Evolutionary conservation across 306 rosid genomes (phyloP), one percentile per base, ranked within the genome.

Genomic region (Casuarina glauca): DNA sequence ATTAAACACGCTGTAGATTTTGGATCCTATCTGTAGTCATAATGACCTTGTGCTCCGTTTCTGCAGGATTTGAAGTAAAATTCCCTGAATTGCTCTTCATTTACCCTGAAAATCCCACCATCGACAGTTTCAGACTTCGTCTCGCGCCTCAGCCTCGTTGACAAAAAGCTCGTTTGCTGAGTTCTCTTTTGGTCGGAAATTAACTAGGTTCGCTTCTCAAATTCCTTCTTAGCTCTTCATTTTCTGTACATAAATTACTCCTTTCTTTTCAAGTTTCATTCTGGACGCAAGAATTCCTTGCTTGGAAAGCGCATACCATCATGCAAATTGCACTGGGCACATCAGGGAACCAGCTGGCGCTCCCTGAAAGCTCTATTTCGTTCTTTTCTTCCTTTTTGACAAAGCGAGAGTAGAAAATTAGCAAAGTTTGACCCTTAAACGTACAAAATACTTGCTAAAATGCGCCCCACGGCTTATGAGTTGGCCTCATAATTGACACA

Each of bases 261-360:
- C 64, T 58, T 58, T 58, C 36, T 19, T 20, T 57, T 20, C 38
- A 4, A 20, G 3, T 57, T 15, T 4, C 20, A 15, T 16, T 52
- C 26, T 57, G 63, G 13, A 20, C 63, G 3, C 1, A 76, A 49
- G 16, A 49, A 11, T 51, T 12, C 9, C 74, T 75, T 71, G 3
- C 4, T 71, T 75, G 55, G 61, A 81, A 64, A 49, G 52, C 57
- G 75, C 69, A 2, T 5, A 10, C n/a, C 76, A 52, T 4, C n/a
- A 7, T 49, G 55, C 55, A 71, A 74, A 77, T 86, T 62, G 72
- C 36, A 66, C 63, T 9, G 74, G 69, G 17, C 38, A 51, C 32
- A 67, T 76, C 79, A 36, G 77, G 75, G 82, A 66, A 85, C 84
- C 82, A 79, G 89, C 85, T 84, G 79, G 84, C 79, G 32, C 78